Evolutionary conservation across 2,329 filamentous ascomycete species (phyloP), one percentile per base, ranked within the genome.

Genomic region (Thelonectria discophora): DNA sequence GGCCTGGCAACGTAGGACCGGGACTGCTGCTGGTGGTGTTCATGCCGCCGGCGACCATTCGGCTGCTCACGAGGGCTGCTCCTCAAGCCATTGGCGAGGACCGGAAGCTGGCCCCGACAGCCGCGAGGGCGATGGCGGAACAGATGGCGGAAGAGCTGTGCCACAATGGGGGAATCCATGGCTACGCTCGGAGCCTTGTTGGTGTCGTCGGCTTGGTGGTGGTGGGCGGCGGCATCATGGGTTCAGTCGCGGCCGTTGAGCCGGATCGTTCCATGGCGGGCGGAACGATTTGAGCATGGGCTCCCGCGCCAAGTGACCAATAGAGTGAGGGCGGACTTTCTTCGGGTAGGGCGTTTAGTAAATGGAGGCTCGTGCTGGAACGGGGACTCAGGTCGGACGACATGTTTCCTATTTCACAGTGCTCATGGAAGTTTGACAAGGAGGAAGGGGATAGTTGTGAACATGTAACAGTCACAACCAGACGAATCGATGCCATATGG

Each of bases 151-250:
- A 97, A 94, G 74, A 97, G 84, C 74, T 90, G 90, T 50, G 87
- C 87, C 67, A 93, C 84, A 64, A 92, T 81, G 61, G 90, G 90
- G 17, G 92, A 94, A 80, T 97, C 93, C 93, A 97, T 97, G 68
- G 68, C 67, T 67, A 45, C 37, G 20, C 32, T 13, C 46, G 53
- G 42, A 50, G 43, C 43, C 49, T 53, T 32, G 60, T 32, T 55
- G 53, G 51, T 32, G 62, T 32, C 52, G 53, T 42, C 60, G n/a
- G n/a, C n/a, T n/a, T n/a, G n/a, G 55, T 62, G 37, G 50, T 55
- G 48, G 48, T 13, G 21, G 24, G 30, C 45, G 27, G 34, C 50
- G 45, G 51, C 57, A 61, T 61, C 53, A 27, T 61, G 58, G 20
- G 45, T 46, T 61, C 53, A n/a, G 39, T 46, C 34, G 24, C 15